Percentiles rank a stretch among this genome's conserved stretches.
Conservation (phyloP, 495 filamentous ascomycete genomes). For the Emericellopsis terricola region DNA sequence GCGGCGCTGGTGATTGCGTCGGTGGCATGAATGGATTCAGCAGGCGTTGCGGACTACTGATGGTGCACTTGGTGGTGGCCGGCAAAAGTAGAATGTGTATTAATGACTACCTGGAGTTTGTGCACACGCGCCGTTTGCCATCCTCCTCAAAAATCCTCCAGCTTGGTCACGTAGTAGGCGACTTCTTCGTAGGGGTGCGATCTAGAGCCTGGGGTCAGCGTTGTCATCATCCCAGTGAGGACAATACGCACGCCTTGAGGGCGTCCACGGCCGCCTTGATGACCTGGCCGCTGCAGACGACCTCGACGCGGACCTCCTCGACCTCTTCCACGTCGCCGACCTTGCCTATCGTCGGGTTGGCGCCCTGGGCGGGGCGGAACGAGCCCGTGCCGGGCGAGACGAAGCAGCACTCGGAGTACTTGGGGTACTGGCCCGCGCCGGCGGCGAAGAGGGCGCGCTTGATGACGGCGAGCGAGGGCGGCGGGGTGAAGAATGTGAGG, state of each 20-base stretch:
- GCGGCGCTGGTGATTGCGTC: conserved; percentile 69
- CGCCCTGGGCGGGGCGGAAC: conserved; percentile 32
- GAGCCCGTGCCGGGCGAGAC: conserved; percentile 30
- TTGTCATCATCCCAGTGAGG: too few species aligned
- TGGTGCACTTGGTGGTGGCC: too few species aligned
- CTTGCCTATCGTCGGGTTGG: conserved; percentile 39
- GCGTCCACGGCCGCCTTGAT: conserved; percentile 29
- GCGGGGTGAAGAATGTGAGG: conserved; percentile 38
- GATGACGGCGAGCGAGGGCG: conserved; percentile 21
- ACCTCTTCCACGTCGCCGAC: conserved; percentile 29
- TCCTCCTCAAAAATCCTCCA: conserved; percentile 45
- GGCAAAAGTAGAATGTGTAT: too few species aligned
- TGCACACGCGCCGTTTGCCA: too few species aligned
- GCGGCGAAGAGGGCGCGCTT: conserved; percentile 41
- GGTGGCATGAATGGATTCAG: conserved; percentile 41
- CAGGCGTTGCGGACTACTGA: conserved; percentile 4
- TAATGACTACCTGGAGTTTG: too few species aligned
- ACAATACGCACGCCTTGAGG: conserved; percentile 31
- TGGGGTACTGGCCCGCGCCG: conserved; percentile 37
- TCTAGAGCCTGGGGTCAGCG: too few species aligned
- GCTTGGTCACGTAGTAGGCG: conserved; percentile 53
- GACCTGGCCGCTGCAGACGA: conserved; percentile 23
- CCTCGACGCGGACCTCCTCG: conserved; percentile 29
- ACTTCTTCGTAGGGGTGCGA: conserved; percentile 68
- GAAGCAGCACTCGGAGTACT: conserved; percentile 39